Evolutionary conservation across 768 basidiomycete species (phyloP), one percentile per base, ranked within the genome.

Genomic region (Tulasnella calospora): DNA sequence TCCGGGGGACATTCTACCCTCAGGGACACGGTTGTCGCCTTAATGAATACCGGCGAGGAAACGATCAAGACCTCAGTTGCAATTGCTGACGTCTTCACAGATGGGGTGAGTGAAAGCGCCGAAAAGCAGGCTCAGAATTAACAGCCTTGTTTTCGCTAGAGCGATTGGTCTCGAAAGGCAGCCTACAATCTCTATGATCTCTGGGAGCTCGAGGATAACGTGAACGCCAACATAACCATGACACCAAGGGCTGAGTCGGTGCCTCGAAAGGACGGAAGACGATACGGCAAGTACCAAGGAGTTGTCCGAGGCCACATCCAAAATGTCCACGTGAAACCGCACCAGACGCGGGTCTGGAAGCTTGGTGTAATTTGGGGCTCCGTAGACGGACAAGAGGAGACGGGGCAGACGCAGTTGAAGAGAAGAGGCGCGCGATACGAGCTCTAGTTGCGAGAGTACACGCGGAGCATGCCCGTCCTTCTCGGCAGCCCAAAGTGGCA

Each of bases 141-240:
- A 55, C 44, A 79, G 74, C 38, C 27, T 73, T 57, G 35, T 15
- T 46, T 51, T 21, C 51, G 7, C 27, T 71, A 80, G 69, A 57
- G 76, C 71, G 78, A 73, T 36, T 55, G 72, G 36, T 61, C 76
- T 30, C 71, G 57, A 17, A 21, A 73, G 41, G 69, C 61, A 21
- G 21, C 73, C 12, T 81, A 73, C 41, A 41, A 79, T 7, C 78
- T 85, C 40, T 84, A 79, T 74, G 85, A 85, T 80, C 82, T 85
- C 23, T 85, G 85, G 85, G 82, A 85, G 80, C 84, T 83, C 73
- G 57, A 84, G 82, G 85, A 84, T 82, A 41, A 57, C 3, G n/a
- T 27, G 21, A 17, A 67, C 30, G 61, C 61, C 27, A 67, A 67
- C 33, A 19, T 67, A 15, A 67, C 61, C 17, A 35, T 67, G 30